phyloP scores from a whole-genome alignment of 441 rosid species.

The Populus hybrid region DNA sequence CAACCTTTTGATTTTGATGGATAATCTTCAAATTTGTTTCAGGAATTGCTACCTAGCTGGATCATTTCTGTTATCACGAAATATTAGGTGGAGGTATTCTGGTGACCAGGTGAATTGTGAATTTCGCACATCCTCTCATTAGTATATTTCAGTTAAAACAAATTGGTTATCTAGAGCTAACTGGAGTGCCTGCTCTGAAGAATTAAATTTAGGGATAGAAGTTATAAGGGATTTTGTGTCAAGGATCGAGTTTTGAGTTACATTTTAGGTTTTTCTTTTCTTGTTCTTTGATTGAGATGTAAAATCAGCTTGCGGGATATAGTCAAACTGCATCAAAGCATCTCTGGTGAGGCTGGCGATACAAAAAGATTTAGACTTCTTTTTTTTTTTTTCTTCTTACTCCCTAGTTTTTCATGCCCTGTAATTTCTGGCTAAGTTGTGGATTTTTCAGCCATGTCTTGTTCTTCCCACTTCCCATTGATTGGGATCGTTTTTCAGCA shows the following conservation, averaged over 20 bases:
- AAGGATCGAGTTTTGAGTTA: conserved; percentile 55
- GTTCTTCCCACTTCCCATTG: conserved; percentile 28
- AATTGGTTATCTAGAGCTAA: conserved; percentile 62
- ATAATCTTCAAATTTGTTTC: conserved; percentile 27
- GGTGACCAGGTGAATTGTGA: conserved; percentile 57
- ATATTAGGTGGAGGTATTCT: conserved; percentile 52
- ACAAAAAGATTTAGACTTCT: conserved; percentile 40
- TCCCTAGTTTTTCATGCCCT: conserved; percentile 28
- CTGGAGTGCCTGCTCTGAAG: conserved; percentile 51
- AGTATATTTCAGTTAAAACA: conserved; percentile 45
- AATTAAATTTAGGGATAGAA: conserved; percentile 44
- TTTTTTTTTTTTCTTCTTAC: conserved; percentile 5
- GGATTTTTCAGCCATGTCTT: conserved; percentile 35
- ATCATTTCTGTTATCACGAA: conserved; percentile 46
- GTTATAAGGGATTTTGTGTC: conserved; percentile 60
- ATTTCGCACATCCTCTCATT: conserved; percentile 35
- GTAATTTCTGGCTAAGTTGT: conserved; percentile 41
- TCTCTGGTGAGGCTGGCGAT: conserved; percentile 53
- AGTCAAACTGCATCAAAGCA: conserved; percentile 57
- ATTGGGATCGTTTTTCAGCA: conserved; percentile 49
- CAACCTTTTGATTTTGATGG: not conserved
- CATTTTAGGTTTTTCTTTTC: conserved; percentile 22
- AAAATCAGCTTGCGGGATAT: conserved; percentile 58
- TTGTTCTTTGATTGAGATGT: conserved; percentile 49
- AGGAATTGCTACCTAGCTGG: conserved; percentile 89